phyloP scores from a whole-genome alignment of 2,329 filamentous ascomycete species.

The Fusarium veterinarium region DNA sequence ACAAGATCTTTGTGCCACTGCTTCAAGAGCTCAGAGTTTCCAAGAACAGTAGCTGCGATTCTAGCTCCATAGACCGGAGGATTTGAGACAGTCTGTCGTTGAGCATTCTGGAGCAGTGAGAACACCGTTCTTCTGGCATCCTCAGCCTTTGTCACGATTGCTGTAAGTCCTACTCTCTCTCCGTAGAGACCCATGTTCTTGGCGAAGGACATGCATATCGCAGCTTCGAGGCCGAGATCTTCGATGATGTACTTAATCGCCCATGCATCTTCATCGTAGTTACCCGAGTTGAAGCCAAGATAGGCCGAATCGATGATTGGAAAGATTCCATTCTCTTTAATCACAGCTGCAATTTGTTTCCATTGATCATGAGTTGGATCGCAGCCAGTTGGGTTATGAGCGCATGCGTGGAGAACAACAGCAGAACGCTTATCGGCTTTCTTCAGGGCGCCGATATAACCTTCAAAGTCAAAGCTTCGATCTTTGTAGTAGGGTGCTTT shows the following conservation, averaged over 20 bases:
- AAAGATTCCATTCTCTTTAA: slow-evolving; percentile 29
- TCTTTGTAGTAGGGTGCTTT: slow-evolving; percentile 52
- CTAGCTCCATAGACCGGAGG: slow-evolving; percentile 51
- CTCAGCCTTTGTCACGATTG: slow-evolving; percentile 41
- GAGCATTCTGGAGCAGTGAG: slow-evolving; percentile 48
- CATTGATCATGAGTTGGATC: slow-evolving; percentile 48
- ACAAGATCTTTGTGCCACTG: slow-evolving; percentile 52
- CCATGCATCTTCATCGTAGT: slow-evolving; percentile 42
- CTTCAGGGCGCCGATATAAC: slow-evolving; percentile 44
- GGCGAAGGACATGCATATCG: slow-evolving; percentile 70
- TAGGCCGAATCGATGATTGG: slow-evolving; percentile 41
- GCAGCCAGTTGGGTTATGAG: slow-evolving; percentile 57
- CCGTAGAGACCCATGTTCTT: slow-evolving; percentile 67
- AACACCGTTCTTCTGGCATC: slow-evolving; percentile 34
- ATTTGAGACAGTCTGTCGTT: slow-evolving; percentile 51
- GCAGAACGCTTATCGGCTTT: slow-evolving; percentile 40
- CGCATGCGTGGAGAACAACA: slow-evolving; percentile 55
- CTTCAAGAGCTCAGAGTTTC: slow-evolving; percentile 39
- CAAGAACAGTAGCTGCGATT: slow-evolving; percentile 50
- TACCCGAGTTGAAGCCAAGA: slow-evolving; percentile 40
- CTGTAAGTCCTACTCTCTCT: slow-evolving; percentile 49
- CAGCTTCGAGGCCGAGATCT: slow-evolving; percentile 58
- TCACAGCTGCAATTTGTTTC: slow-evolving; percentile 33
- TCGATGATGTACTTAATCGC: slow-evolving; percentile 41
- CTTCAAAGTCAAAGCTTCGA: slow-evolving; percentile 48